Base-by-base conservation (phyloP, 163 green algal genomes). In the Prototheca wickerhamii region DNA sequence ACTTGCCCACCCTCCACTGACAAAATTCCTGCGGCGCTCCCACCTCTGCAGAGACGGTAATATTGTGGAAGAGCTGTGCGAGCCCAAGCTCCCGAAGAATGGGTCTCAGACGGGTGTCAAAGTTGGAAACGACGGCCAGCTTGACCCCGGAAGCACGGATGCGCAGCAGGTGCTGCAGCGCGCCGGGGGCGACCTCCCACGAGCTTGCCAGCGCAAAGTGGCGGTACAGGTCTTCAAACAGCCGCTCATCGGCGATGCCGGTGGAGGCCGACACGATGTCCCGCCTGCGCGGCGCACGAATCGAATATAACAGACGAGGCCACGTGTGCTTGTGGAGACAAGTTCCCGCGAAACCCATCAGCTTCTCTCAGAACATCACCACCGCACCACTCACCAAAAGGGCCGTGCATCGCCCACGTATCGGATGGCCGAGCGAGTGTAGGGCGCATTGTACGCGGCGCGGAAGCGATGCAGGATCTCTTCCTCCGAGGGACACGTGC, bases 81-180 rank as follows among this genome's bases (percentile, higher is more conserved):
- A 91, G 29, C 1, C 63, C 60, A 58, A 95, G 67, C 0, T 65
- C 68, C 0, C 66, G 2, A 61, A 95, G 61, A n/a, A 95, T 70
- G 10, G 76, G 79, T 23, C 78, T 67, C 66, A 96, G 73, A 17
- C 88, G 78, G 21, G 87, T 92, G 77, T 95, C 88, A 76, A 95
- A 95, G 71, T 95, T 96, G 58, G 63, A 84, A 26, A 95, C 86
- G 10, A 95, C 74, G 1, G 79, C 85, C 29, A 87, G 67, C 59
- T 83, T 82, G 17, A 94, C 58, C 17, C 87, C 87, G 69, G 58
- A 8, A 0, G 53, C 59, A 5, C 65, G 69, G 23, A 93, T 74
- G 32, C 70, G 67, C 10, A 55, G 58, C 26, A 93, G 74, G 2
- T 68, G 65, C 12, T 59, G 57, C 2, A 68, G 56, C 12, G 82